A percentile compares a stretch with the other conserved stretches of the same genome.
These are phyloP conservation scores for Suillus sp. DNA, from an alignment of 768 basidiomycete genomes.

Conservation along the genomic window DNA sequence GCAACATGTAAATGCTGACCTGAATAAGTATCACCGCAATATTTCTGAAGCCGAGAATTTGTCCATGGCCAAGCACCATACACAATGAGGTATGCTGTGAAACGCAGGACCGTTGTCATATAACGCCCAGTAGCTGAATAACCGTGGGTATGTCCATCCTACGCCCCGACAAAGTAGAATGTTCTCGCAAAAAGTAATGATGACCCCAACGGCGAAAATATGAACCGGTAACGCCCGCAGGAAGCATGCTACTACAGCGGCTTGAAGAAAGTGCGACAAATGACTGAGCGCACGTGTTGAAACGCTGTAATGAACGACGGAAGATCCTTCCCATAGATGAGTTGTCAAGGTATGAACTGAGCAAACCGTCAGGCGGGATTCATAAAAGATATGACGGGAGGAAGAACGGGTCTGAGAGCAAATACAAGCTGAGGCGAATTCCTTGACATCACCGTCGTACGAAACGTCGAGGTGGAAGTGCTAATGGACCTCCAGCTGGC, in stretches of 20 bases:
- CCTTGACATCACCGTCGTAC: not conserved
- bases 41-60: not conserved
- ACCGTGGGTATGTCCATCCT: constrained; percentile 40
- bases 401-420: constrained; percentile 16
- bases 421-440: constrained; percentile 7
- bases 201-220: constrained; percentile 22
- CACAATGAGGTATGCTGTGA: constrained; percentile 22
- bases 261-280: constrained; percentile 26
- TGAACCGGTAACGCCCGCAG: not conserved
- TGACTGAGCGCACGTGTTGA: constrained; percentile 22
- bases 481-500: not conserved
- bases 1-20: constrained; percentile 45
- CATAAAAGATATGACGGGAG: constrained; percentile 16
- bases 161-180: constrained; percentile 27
- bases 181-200: constrained; percentile 22
- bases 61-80: constrained; percentile 14
- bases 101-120: constrained; percentile 44
- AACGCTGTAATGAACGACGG: constrained; percentile 37
- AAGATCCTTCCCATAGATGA: constrained; percentile 38
- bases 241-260: not conserved
- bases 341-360: constrained; percentile 41
- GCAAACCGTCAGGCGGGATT: constrained; percentile 17
- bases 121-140: constrained; percentile 44
- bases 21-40: constrained; percentile 18
- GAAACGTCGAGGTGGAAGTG: not conserved